Conservation (phyloP, 2,329 filamentous ascomycete species). For the Plenodomus lindquistii region DNA sequence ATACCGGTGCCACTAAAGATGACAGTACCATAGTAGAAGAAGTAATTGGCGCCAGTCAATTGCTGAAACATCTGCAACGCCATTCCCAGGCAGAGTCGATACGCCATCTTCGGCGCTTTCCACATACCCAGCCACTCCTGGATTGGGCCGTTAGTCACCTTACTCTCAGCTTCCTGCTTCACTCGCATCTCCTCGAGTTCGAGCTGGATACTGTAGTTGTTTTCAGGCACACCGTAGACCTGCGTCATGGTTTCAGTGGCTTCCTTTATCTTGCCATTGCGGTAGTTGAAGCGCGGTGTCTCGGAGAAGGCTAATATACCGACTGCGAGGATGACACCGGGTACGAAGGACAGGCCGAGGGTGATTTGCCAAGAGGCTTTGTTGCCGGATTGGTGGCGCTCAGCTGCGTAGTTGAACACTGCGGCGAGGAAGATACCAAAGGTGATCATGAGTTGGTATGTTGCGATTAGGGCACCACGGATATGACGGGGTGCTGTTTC, state of each 20-base stretch:
- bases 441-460: slow-evolving; percentile 71
- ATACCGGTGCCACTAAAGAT: slow-evolving; percentile 48
- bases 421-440: slow-evolving; percentile 62
- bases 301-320: slow-evolving; percentile 60
- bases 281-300: slow-evolving; percentile 60
- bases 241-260: slow-evolving; percentile 56
- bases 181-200: slow-evolving; percentile 60
- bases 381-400: slow-evolving; percentile 45
- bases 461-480: slow-evolving; percentile 63
- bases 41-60: slow-evolving; percentile 61
- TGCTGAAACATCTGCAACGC: slow-evolving; percentile 67
- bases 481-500: slow-evolving; percentile 67
- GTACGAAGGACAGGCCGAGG: slow-evolving; percentile 60
- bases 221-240: slow-evolving; percentile 58
- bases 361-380: slow-evolving; percentile 66
- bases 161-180: slow-evolving; percentile 56
- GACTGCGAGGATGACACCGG: slow-evolving; percentile 55
- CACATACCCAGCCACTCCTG: slow-evolving; percentile 60
- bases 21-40: slow-evolving; percentile 56
- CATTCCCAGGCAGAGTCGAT: slow-evolving; percentile 65
- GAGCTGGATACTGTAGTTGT: slow-evolving; percentile 56
- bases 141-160: slow-evolving; percentile 50
- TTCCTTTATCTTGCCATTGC: slow-evolving; percentile 54
- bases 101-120: slow-evolving; percentile 66
- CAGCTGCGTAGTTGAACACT: slow-evolving; percentile 62